A percentile compares a stretch with the other conserved stretches of the same genome.
Evolutionary conservation across 805 yeast genomes (phyloP).

Genomic region (Wickerhamomyces silvicola): DNA sequence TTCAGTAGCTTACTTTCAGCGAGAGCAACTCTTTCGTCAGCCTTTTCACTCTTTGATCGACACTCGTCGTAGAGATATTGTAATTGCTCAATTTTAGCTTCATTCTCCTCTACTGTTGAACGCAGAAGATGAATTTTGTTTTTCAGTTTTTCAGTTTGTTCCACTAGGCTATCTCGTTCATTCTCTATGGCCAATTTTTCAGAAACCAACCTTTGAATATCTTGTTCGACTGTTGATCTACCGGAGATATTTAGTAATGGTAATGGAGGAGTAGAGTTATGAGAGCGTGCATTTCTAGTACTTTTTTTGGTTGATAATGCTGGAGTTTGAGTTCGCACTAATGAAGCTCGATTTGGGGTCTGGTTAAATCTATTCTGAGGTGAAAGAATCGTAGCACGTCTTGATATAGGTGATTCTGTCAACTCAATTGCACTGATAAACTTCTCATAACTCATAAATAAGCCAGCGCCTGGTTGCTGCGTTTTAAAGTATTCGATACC

Average conservation of each 20-base stretch:
- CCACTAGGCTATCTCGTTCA: slow-evolving; percentile 36
- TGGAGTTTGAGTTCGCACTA: slow-evolving; percentile 1
- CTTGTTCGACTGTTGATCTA: slow-evolving; percentile 10
- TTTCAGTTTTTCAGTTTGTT: slow-evolving; percentile 23
- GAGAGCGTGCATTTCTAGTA: not conserved
- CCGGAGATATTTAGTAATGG: not conserved
- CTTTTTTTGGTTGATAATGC: slow-evolving; percentile 5
- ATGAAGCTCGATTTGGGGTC: slow-evolving; percentile 11
- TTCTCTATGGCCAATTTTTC: slow-evolving; percentile 14
- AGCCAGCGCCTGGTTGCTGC: slow-evolving; percentile 56
- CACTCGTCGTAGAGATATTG: slow-evolving; percentile 8
- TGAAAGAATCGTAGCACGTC: slow-evolving; percentile 5
- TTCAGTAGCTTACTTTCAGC: slow-evolving; percentile 39
- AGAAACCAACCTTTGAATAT: slow-evolving; percentile 13
- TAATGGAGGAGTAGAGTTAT: slow-evolving; percentile 8
- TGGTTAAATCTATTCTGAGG: slow-evolving; percentile 7
- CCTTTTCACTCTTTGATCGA: slow-evolving; percentile 6
- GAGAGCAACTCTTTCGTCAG: slow-evolving; percentile 10
- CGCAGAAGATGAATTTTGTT: slow-evolving; percentile 21
- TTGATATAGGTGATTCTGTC: slow-evolving; percentile 11
- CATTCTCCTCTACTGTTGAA: slow-evolving; percentile 6
- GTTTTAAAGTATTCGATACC: slow-evolving; percentile 69
- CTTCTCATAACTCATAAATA: slow-evolving; percentile 59
- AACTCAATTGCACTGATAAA: slow-evolving; percentile 15
- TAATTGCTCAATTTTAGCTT: slow-evolving; percentile 7